A percentile compares a stretch with the other conserved stretches of the same genome.
phyloP scores from a whole-genome alignment of 257 asterid genomes.

The Rhazya stricta region DNA sequence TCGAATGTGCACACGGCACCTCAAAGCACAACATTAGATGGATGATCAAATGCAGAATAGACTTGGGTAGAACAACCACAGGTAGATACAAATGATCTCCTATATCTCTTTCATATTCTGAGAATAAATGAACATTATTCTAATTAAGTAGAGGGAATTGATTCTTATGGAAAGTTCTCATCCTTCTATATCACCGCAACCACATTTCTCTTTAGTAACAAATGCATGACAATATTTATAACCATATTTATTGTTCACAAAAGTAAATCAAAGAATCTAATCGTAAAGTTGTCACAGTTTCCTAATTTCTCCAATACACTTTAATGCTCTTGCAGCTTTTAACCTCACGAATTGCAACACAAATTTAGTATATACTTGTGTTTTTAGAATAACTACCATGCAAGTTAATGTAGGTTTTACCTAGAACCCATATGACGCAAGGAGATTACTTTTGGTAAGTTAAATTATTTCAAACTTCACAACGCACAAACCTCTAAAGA shows the following conservation, averaged over 20 bases:
- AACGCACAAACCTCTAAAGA: neutral
- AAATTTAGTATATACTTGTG: neutral
- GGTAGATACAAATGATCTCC: neutral
- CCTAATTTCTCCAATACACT: neutral
- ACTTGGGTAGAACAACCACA: no score
- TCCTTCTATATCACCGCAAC: neutral
- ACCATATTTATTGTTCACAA: neutral
- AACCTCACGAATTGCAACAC: neutral
- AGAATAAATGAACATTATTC: neutral
- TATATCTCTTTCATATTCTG: neutral
- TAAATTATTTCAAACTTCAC: neutral
- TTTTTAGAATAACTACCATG: neutral
- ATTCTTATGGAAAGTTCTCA: neutral
- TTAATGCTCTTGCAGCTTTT: neutral
- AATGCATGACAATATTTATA: constrained; percentile 1
- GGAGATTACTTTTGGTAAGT: neutral
- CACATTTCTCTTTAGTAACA: neutral
- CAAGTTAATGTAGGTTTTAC: neutral
- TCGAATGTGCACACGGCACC: no score
- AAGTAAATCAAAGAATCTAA: neutral
- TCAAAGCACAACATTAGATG: no score
- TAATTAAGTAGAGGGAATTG: neutral
- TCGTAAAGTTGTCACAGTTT: neutral
- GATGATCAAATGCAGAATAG: no score
- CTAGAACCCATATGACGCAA: neutral